Evolutionary conservation across 2,329 filamentous ascomycete species (phyloP), one percentile per base, ranked within the genome.

Genomic region (Botryotinia narcissicola): DNA sequence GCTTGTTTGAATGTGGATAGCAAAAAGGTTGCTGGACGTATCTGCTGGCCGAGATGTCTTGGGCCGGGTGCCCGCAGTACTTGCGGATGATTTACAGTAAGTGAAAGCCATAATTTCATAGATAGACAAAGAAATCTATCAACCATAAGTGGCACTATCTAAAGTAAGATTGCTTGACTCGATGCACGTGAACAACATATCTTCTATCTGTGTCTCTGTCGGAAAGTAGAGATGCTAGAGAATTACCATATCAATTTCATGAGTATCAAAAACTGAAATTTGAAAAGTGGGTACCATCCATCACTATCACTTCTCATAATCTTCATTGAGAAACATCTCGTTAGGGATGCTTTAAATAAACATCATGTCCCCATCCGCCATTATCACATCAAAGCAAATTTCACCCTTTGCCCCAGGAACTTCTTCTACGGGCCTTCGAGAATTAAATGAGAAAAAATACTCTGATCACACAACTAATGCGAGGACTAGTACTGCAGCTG

Each of bases 181-280:
- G 86, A 85, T 85, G 86, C 85, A 87, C 84, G 84, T 87, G 85
- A 84, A 83, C 78, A 79, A 77, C 59, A 77, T 73, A 75, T 61
- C 59, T 66, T 40, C 48, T 40, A 70, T 9, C 61, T 57, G 42
- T 60, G 63, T 74, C 35, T 67, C 61, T 57, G 42, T 63, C 66
- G 70, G 70, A 74, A 74, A 35, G 40, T 42, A 59, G 37, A 67
- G 32, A 46, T 57, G 46, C 54, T 60, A 40, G 46, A 67, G 35
- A 57, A 59, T 29, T 29, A 60, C 72, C 5, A 72, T 48, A 48
- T 46, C 48, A 40, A 42, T 54, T 46, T 48, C 51, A 42, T 73
- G 67, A 66, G 35, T n/a, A 62, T 46, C 44, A 54, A 54, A 63
- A 70, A 75, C 68, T 68, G 75, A 70, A 70, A 57, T 35, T 61